A percentile compares a stretch with the other conserved stretches of the same genome.
phyloP scores from a whole-genome alignment of 371 early-diverging fungal genomes.

The Mortierella sp. region DNA sequence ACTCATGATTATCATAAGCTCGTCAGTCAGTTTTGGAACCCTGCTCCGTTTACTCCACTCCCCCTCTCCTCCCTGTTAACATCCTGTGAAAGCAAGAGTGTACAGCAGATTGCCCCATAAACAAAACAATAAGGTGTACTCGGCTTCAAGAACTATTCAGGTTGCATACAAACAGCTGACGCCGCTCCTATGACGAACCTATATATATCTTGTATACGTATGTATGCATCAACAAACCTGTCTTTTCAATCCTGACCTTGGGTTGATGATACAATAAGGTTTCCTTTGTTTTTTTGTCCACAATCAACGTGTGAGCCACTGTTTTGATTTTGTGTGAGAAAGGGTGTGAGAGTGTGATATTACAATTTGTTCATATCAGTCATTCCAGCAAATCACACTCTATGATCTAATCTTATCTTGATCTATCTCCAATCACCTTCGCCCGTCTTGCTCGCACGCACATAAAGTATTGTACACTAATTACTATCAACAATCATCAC shows the following conservation, averaged over 20 bases:
- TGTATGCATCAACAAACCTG: background rate
- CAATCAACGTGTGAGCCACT: background rate
- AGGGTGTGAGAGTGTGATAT: background rate
- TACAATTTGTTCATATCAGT: slow-evolving; percentile 2
- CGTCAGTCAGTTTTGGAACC: too few species aligned
- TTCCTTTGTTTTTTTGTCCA: background rate
- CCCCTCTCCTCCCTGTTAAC: too few species aligned
- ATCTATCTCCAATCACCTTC: background rate
- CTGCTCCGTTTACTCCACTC: too few species aligned
- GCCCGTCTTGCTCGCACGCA: background rate
- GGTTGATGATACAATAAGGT: slow-evolving; percentile 1
- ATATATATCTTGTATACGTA: background rate
- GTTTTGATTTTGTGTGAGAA: background rate
- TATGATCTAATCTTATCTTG: slow-evolving; percentile 27
- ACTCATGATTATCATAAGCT: too few species aligned
- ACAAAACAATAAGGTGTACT: too few species aligned
- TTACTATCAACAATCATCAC: too few species aligned
- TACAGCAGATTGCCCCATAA: too few species aligned
- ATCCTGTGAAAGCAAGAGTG: too few species aligned
- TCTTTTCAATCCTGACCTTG: background rate
- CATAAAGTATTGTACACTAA: background rate
- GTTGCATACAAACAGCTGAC: background rate
- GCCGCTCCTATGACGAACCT: slow-evolving; percentile 2
- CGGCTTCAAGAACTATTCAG: too few species aligned
- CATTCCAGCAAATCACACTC: slow-evolving; percentile 7